Evolutionary conservation across 31 red algal genomes (phyloP), one percentile per base, ranked within the genome.

Genomic region (Asparagopsis taxiformis): DNA sequence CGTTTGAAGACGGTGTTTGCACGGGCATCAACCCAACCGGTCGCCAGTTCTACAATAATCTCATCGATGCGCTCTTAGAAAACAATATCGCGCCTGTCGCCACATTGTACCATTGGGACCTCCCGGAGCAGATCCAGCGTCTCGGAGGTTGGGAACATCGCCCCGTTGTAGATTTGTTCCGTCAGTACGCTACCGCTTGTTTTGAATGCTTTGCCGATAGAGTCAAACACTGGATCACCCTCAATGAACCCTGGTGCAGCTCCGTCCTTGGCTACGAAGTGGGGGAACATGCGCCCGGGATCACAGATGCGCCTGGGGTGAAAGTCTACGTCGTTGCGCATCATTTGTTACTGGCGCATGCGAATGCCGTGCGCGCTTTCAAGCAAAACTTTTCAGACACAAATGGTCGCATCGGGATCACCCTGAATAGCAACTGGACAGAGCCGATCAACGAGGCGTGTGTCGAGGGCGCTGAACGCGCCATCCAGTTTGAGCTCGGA

Each of bases 31-130:
- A 70, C 23, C 2, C 71, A 9, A 32, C 2, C 0, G 89, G 89
- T 20, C 65, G 80, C 49, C 0, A 7, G 24, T 92, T 92, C 39
- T 92, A 85, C 65, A 74, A 84, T 54, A 26, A 30, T 34, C 68
- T 92, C 17, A 75, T 92, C 51, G 74, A 92, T 38, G 80, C 59
- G 29, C 66, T 85, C 3, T 13, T 79, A 25, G 50, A 29, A 30
- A 50, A 74, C 38, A 51, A 48, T 39, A 80, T 92, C 2, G 63
- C 65, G 21, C 89, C 89, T 28, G 72, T 73, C 19, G 54, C 41
- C 32, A 85, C 89, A 2, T 59, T 92, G 65, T 92, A 85, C 32
- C 80, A 92, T 31, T 92, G 89, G 80, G 89, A 92, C 49, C n/a
- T 92, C 26, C 89, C 89, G 7, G 4, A 57, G 0, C 22, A 70